Base-by-base conservation (phyloP, 148 eudicot genomes). In the Selenicereus undatus region DNA sequence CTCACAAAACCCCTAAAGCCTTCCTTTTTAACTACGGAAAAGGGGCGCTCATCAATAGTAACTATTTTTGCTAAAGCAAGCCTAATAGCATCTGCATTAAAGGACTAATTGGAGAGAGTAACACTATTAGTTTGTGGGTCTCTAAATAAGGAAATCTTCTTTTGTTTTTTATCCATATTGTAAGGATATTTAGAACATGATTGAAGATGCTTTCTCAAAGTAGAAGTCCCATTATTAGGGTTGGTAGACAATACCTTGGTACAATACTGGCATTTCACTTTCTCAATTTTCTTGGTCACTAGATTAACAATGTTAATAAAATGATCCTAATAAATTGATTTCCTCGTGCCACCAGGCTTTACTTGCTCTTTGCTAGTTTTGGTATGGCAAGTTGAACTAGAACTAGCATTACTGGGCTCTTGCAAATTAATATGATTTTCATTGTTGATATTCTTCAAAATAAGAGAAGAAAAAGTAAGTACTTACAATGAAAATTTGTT, bases 231-330 rank as follows among this genome's bases (percentile, higher is more conserved):
- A 75, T 27, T 52, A 14, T 29, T 75, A 3, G 78, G 26, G 18
- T 26, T 51, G 26, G 18, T 64, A 26, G 64, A 8, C 29, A 75
- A 29, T 12, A 50, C 16, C 29, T 29, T 75, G 0, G 30, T 17
- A 60, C 79, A 76, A 22, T 76, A 76, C 5, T 56, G 58, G 79
- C 79, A 76, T 26, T 50, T 75, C 1, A 18, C 65, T 12, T 26
- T 51, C 1, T 1, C 22, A 51, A 76, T 20, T 22, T 56, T 60
- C 3, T 42, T 42, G 2, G 79, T 26, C 16, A 8, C 1, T 8
- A 4, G 45, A 56, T 76, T 24, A 21, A 12, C 56, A 9, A 56
- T 12, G 48, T 30, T 69, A 22, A 11, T 14, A 30, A 56, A 76
- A 32, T 76, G 79, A 3, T 8, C 12, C 79, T 69, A 35, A 58